Evolutionary conservation across 345 rosid species (phyloP).

Genomic region (Arabidopsis arenosa): DNA sequence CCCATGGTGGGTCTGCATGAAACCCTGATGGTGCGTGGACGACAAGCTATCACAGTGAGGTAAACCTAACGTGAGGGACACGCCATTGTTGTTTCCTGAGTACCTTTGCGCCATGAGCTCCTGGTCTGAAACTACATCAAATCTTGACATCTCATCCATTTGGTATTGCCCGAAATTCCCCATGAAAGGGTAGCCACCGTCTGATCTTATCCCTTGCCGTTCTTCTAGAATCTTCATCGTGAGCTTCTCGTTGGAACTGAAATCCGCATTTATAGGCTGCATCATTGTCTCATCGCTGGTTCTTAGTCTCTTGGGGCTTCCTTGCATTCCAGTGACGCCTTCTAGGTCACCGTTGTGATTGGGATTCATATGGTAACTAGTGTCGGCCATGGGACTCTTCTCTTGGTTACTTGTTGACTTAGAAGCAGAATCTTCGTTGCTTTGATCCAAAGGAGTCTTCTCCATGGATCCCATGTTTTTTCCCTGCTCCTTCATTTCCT

Average conservation of each 20-base stretch:
- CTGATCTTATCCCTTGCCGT: slow-evolving; percentile 57
- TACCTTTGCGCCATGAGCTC: slow-evolving; percentile 77
- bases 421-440: slow-evolving; percentile 64
- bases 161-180: slow-evolving; percentile 93
- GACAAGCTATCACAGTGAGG: slow-evolving; percentile 91
- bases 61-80: slow-evolving; percentile 89
- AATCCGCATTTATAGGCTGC: slow-evolving; percentile 53
- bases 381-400: slow-evolving; percentile 52
- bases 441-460: slow-evolving; percentile 64
- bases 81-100: slow-evolving; percentile 68
- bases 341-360: slow-evolving; percentile 76
- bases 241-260: slow-evolving; percentile 48
- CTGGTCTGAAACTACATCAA: slow-evolving; percentile 57
- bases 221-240: slow-evolving; percentile 66
- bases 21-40: slow-evolving; percentile 71
- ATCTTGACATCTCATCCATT: slow-evolving; percentile 81
- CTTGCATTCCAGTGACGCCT: slow-evolving; percentile 62
- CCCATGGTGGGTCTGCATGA: slow-evolving; percentile 75
- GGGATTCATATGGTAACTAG: slow-evolving; percentile 55
- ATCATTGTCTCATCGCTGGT: slow-evolving; percentile 57
- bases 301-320: slow-evolving; percentile 81
- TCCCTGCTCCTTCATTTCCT: slow-evolving; percentile 85
- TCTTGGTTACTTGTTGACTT: slow-evolving; percentile 62
- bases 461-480: slow-evolving; percentile 64
- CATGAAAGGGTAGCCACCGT: slow-evolving; percentile 79